A percentile compares a stretch with the other conserved stretches of the same genome.
Conservation (phyloP, 148 eudicot genomes). For the Spergularia bocconei region DNA sequence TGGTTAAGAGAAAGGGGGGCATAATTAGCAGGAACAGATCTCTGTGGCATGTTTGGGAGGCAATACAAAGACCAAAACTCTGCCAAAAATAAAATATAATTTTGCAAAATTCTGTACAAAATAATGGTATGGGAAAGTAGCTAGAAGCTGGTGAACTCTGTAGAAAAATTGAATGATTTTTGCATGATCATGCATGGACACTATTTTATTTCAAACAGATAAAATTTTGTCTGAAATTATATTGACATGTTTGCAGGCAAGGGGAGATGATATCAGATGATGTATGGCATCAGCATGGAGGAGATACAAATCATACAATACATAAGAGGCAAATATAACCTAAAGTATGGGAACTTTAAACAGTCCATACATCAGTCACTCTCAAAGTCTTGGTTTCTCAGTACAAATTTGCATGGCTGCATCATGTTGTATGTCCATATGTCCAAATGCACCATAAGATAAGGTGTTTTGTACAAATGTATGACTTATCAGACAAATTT, state of each 20-base stretch:
- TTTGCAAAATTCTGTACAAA: not conserved
- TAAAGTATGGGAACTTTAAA: not conserved
- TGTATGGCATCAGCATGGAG: conserved; percentile 14
- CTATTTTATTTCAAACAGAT: conserved; percentile 8
- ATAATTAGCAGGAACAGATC: conserved; percentile 28
- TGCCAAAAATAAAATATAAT: conserved; percentile 9
- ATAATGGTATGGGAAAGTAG: conserved; percentile 27
- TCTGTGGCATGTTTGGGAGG: conserved; percentile 28
- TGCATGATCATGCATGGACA: conserved; percentile 4
- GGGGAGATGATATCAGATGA: conserved; percentile 22
- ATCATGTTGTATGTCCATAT: not conserved
- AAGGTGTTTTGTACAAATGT: not conserved
- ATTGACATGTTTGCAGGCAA: conserved; percentile 16
- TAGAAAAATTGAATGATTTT: conserved; percentile 1
- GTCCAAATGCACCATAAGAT: not conserved
- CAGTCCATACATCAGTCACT: not conserved
- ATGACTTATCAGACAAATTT: not conserved
- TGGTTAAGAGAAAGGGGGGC: conserved; percentile 19
- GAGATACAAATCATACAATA: no score
- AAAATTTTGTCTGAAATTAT: conserved; percentile 28
- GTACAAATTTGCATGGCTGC: not conserved
- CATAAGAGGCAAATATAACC: not conserved
- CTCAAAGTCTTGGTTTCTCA: not conserved
- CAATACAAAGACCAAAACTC: conserved; percentile 23
- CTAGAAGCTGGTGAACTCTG: conserved; percentile 19